phyloP scores from a whole-genome alignment of 164 flowering plant species.

The Magnolia officinalis region DNA sequence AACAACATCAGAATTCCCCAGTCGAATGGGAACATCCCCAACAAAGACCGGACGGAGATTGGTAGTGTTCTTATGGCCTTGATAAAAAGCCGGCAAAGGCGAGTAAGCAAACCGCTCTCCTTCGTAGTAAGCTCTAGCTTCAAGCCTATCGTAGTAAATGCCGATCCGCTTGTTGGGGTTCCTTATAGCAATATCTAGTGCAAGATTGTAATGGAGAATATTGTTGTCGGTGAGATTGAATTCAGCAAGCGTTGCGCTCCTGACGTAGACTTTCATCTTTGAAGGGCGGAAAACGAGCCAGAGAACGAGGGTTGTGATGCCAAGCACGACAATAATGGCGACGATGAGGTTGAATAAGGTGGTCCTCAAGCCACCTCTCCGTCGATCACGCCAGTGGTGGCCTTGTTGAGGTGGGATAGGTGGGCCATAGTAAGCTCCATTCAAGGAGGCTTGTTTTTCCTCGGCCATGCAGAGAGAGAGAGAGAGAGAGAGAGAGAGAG shows the following conservation, averaged over 20 bases:
- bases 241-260: slow-evolving; percentile 30
- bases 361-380: slow-evolving; percentile 29
- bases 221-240: slow-evolving; percentile 21
- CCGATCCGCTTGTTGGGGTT: slow-evolving; percentile 41
- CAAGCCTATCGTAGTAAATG: slow-evolving; percentile 32
- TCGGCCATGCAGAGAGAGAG: neutral
- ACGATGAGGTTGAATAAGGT: slow-evolving; percentile 21
- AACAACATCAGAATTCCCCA: neutral
- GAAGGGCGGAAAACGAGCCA: slow-evolving; percentile 38
- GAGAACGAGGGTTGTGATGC: slow-evolving; percentile 28
- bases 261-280: slow-evolving; percentile 27
- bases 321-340: slow-evolving; percentile 16
- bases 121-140: slow-evolving; percentile 26
- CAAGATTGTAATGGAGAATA: slow-evolving; percentile 27
- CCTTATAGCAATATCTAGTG: slow-evolving; percentile 26
- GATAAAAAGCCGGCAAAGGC: slow-evolving; percentile 27
- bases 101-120: slow-evolving; percentile 14
- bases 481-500: neutral
- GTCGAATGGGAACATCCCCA: slow-evolving; percentile 11
- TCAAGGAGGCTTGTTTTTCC: slow-evolving; percentile 4
- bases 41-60: slow-evolving; percentile 12
- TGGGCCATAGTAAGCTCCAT: slow-evolving; percentile 38
- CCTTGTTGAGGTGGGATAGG: slow-evolving; percentile 30
- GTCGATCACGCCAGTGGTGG: slow-evolving; percentile 30
- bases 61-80: slow-evolving; percentile 37